Conservation (phyloP, 352 stramenopile species). For the Phytopythium aichiense region DNA sequence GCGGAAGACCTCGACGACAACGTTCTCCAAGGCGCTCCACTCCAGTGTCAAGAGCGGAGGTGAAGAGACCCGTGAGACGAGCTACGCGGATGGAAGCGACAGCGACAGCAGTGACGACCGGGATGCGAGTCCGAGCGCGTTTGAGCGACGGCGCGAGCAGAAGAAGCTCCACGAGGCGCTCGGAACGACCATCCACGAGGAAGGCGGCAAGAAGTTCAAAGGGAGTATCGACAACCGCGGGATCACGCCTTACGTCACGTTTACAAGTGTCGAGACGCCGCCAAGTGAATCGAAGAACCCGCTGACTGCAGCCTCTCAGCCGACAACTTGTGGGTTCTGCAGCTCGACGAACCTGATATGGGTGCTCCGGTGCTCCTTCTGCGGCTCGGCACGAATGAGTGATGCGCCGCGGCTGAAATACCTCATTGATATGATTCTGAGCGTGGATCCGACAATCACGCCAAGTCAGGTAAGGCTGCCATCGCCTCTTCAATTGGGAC, state of each 20-base stretch:
- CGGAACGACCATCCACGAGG: slow-evolving; percentile 27
- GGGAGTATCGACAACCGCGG: slow-evolving; percentile 46
- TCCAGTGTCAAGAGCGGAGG: neutral
- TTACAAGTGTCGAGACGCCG: slow-evolving; percentile 46
- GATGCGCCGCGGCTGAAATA: slow-evolving; percentile 72
- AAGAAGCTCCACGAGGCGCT: slow-evolving; percentile 24
- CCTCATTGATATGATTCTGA: slow-evolving; percentile 74
- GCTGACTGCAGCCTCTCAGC: slow-evolving; percentile 18
- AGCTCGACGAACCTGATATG: slow-evolving; percentile 67
- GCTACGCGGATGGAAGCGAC: neutral
- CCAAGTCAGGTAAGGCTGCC: slow-evolving; percentile 33
- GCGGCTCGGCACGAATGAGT: slow-evolving; percentile 63
- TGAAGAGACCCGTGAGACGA: neutral
- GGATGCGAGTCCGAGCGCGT: neutral
- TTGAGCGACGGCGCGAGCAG: slow-evolving; percentile 20
- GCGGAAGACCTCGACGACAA: neutral
- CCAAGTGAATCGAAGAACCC: slow-evolving; percentile 49
- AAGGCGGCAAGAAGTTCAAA: slow-evolving; percentile 38
- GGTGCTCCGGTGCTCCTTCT: slow-evolving; percentile 66
- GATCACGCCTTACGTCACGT: slow-evolving; percentile 65
- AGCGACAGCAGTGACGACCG: neutral
- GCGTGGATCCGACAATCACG: slow-evolving; percentile 58
- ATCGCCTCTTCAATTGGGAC: neutral
- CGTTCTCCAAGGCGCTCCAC: neutral
- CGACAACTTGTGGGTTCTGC: slow-evolving; percentile 61